Percentiles rank a stretch among this genome's conserved stretches.
These are phyloP conservation scores for Massospora cicadina DNA, from an alignment of 371 early-diverging fungal genomes.

Conservation along the genomic window DNA sequence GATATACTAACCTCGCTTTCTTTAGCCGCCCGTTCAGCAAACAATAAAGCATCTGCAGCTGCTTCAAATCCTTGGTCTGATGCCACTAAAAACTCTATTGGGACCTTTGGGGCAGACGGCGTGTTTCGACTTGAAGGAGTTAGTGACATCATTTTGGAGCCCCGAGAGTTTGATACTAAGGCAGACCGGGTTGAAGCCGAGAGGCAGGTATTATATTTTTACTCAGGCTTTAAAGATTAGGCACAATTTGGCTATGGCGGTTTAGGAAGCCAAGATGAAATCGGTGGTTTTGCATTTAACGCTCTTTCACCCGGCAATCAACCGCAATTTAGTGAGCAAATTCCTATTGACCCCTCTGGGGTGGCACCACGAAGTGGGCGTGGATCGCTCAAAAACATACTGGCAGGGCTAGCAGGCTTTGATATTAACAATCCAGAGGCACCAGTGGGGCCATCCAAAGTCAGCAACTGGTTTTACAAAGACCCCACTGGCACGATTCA, in stretches of 20 bases:
- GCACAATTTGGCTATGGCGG: neutral
- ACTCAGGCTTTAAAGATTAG: neutral
- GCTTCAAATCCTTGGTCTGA: conserved; percentile 18
- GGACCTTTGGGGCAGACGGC: conserved; percentile 26
- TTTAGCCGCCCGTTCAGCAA: neutral
- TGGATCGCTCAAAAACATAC: neutral
- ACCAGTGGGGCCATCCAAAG: neutral
- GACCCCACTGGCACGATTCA: conserved; percentile 23
- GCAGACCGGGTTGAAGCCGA: conserved; percentile 1
- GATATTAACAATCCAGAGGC: neutral
- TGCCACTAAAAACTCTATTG: conserved; percentile 19
- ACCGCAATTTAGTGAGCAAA: neutral
- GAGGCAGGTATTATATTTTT: neutral
- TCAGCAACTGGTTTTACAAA: conserved; percentile 34
- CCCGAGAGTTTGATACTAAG: neutral
- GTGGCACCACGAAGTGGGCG: neutral
- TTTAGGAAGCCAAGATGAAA: neutral
- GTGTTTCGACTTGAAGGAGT: conserved; percentile 31
- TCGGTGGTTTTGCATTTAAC: neutral
- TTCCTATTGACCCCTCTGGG: neutral
- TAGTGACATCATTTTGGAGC: neutral
- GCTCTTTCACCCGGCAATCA: neutral
- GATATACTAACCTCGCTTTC: conserved; percentile 6
- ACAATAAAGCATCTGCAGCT: neutral
- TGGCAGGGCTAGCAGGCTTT: neutral